These are phyloP conservation scores for Bruguiera sexangula DNA, from an alignment of 345 rosid species.

Conservation along the genomic window DNA sequence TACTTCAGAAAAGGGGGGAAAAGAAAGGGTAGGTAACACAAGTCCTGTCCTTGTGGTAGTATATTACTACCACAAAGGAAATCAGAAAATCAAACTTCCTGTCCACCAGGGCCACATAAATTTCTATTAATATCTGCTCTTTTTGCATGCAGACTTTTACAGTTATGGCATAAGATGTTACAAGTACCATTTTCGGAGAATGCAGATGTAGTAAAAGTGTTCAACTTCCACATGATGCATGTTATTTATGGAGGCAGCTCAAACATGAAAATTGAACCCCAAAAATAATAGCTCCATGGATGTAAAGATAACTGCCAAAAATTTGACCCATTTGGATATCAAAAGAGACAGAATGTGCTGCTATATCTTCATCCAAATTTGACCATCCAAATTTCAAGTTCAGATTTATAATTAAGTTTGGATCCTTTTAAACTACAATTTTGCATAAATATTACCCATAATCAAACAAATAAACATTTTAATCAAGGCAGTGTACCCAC, in stretches of 20 bases:
- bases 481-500: neutral
- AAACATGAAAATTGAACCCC: neutral
- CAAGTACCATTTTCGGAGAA: too few species aligned
- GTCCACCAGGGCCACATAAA: too few species aligned
- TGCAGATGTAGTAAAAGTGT: neutral
- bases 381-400: neutral
- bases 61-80: neutral
- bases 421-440: neutral
- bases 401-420: neutral
- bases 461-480: neutral
- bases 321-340: neutral
- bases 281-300: neutral
- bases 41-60: neutral
- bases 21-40: neutral
- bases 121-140: too few species aligned
- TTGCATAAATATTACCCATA: neutral
- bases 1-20: neutral
- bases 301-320: neutral
- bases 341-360: neutral
- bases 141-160: too few species aligned
- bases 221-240: neutral
- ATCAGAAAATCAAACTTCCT: neutral
- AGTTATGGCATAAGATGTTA: too few species aligned
- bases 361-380: neutral
- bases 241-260: too few species aligned